Conservation (phyloP, 805 yeast genomes). For the Candida boidinii region DNA sequence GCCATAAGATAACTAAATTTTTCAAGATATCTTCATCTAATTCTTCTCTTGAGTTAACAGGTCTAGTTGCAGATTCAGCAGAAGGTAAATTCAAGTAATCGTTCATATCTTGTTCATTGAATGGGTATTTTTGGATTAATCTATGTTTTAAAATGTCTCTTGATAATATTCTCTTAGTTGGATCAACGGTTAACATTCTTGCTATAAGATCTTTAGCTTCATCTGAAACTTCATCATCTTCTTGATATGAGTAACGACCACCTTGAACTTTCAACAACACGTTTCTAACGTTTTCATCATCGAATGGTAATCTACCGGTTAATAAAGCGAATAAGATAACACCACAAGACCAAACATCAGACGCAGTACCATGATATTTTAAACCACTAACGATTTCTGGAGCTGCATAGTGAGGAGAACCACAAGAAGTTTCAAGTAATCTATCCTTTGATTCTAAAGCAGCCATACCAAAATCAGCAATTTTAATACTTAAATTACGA, state of each 20-base stretch:
- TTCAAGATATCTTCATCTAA: slow-evolving; percentile 46
- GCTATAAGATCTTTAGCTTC: slow-evolving; percentile 86
- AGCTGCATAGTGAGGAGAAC: slow-evolving; percentile 97
- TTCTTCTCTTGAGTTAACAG: slow-evolving; percentile 37
- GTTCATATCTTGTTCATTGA: slow-evolving; percentile 25
- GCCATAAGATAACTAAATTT: slow-evolving; percentile 50
- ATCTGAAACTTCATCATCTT: slow-evolving; percentile 56
- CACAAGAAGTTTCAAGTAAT: slow-evolving; percentile 89
- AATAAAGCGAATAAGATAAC: slow-evolving; percentile 86
- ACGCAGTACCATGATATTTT: slow-evolving; percentile 92
- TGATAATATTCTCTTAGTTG: slow-evolving; percentile 70
- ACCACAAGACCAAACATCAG: slow-evolving; percentile 98
- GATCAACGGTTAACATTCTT: slow-evolving; percentile 76
- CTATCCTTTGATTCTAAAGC: slow-evolving; percentile 79
- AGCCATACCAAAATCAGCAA: slow-evolving; percentile 99
- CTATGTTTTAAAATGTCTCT: slow-evolving; percentile 77
- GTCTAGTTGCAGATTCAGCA: slow-evolving; percentile 43
- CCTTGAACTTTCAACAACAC: slow-evolving; percentile 83
- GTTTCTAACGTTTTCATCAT: slow-evolving; percentile 89
- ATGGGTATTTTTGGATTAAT: slow-evolving; percentile 63
- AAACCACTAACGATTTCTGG: slow-evolving; percentile 97
- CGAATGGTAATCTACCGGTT: slow-evolving; percentile 94
- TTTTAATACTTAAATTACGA: slow-evolving; percentile 79
- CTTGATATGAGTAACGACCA: slow-evolving; percentile 81
- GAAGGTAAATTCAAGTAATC: slow-evolving; percentile 38